Base-by-base conservation (phyloP, 306 rosid species). In the Inga leiocalycina region DNA sequence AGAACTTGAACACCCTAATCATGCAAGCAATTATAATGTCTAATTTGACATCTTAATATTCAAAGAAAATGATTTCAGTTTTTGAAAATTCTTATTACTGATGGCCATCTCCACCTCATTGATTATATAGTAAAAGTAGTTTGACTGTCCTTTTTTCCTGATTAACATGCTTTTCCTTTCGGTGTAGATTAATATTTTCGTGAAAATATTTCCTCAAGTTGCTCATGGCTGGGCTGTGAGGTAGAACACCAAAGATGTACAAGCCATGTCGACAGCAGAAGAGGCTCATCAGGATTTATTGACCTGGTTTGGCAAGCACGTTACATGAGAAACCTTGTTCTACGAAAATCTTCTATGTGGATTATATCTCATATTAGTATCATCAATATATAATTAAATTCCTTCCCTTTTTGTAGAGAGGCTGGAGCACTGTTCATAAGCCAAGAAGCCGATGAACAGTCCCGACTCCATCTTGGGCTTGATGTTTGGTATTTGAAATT, bases 201-300 rank as follows among this genome's bases (percentile, higher is more conserved):
- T 27, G 30, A 27, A 27, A 27, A 27, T 27, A 64, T 89, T 86
- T 62, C 93, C 94, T 0, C 79, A 81, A 73, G 89, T 89, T 6
- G 68, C 76, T 2, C 94, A 91, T 2, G 94, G 92, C 4, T 89
- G 91, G 91, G 84, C 80, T 27, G 70, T 83, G 57, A 91, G 88
- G 84, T 89, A 86, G 79, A 45, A 10, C 11, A 57, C 19, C 10
- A 86, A 81, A 70, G 89, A 88, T 71, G 85, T 81, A 68, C 76
- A 81, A 16, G 88, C 87, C 10, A 82, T 86, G 59, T 79, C 89
- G 72, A 77, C 51, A 17, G 94, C 93, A 4, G 89, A 89, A 17
- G 89, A 89, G 75, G 87, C 93, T 45, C 84, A 85, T 84, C 84
- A 77, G 75, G 83, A 85, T 86, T 22, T 86, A 80, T 22, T 88